Percentiles rank a stretch among this genome's conserved stretches.
These are phyloP conservation scores for Leccinum boreale DNA, from an alignment of 768 basidiomycete species.

Conservation along the genomic window DNA sequence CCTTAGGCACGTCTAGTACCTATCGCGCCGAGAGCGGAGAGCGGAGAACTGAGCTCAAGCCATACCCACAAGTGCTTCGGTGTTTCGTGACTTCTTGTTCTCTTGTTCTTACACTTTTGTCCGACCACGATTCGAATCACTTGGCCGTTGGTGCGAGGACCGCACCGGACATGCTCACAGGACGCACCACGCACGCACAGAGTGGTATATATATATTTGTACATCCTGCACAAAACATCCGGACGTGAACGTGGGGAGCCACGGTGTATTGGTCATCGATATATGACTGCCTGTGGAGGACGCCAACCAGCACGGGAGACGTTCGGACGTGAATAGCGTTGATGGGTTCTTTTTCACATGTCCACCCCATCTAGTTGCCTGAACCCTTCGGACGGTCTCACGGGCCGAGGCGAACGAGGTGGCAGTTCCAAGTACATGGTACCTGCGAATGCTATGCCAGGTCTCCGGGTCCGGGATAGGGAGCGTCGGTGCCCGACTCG, in stretches of 20 bases:
- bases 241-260: conserved; percentile 9
- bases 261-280: background rate
- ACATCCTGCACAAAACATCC: background rate
- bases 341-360: background rate
- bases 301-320: background rate
- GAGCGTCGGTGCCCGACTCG: background rate
- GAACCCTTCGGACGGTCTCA: background rate
- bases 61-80: background rate
- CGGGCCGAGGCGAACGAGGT: background rate
- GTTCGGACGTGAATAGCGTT: background rate
- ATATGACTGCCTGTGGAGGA: background rate
- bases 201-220: background rate
- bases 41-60: background rate
- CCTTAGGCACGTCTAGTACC: background rate
- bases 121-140: background rate
- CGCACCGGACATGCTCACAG: background rate
- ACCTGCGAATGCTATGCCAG: background rate
- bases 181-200: background rate
- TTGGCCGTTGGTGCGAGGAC: background rate
- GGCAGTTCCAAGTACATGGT: background rate
- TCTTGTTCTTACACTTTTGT: background rate
- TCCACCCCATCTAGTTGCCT: background rate
- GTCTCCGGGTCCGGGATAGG: background rate
- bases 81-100: background rate
- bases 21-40: background rate